These are phyloP conservation scores for Crucibulum parvulum DNA, from an alignment of 1,284 basidiomycete species.

Conservation along the genomic window DNA sequence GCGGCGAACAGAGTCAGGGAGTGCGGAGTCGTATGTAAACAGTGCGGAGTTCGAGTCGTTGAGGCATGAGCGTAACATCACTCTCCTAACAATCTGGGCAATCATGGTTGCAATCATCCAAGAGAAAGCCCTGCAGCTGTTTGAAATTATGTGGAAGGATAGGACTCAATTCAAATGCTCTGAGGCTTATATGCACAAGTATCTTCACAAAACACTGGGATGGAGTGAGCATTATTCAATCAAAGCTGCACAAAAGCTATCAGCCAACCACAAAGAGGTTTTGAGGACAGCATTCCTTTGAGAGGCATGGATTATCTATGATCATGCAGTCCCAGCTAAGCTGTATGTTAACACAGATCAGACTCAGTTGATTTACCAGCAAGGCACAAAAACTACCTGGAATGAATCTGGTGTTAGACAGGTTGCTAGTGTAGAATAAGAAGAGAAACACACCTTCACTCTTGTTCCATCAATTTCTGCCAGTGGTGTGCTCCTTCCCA, in stretches of 20 bases:
- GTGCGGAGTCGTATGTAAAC: too few relatives aligned
- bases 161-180: conserved; percentile 16
- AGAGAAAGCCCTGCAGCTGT: conserved; percentile 7
- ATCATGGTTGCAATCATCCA: conserved; percentile 16
- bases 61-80: conserved; percentile 4
- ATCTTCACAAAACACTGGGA: conserved; percentile 19
- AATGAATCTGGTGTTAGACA: conserved; percentile 30
- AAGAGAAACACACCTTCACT: conserved; percentile 45
- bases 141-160: conserved; percentile 7
- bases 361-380: conserved; percentile 28
- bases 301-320: conserved; percentile 23
- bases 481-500: conserved; percentile 33
- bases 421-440: conserved; percentile 32
- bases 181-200: conserved; percentile 19
- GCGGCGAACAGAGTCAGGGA: neutral
- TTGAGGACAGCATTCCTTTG: conserved; percentile 24
- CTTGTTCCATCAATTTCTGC: conserved; percentile 28
- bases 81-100: conserved; percentile 11
- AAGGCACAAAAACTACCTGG: conserved; percentile 28
- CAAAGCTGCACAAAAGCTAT: conserved; percentile 37
- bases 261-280: conserved; percentile 24
- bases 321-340: conserved; percentile 19
- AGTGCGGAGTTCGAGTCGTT: too few relatives aligned
- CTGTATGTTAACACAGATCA: conserved; percentile 40
- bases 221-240: conserved; percentile 35